These are phyloP conservation scores for Eucalyptus paniculata DNA, from an alignment of 345 rosid genomes.

Conservation along the genomic window DNA sequence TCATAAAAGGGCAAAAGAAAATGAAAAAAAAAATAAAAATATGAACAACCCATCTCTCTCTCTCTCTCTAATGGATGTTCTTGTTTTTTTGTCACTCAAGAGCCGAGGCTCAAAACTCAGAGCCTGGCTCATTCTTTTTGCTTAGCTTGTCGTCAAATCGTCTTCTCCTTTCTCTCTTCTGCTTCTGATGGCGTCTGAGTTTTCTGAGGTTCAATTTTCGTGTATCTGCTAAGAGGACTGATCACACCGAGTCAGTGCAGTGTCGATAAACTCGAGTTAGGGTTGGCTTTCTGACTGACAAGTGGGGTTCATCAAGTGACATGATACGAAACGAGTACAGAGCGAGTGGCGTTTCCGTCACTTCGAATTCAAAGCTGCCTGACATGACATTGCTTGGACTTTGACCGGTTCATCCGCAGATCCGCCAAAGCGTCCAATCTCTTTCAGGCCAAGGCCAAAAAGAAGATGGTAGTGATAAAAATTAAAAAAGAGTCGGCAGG, in stretches of 20 bases:
- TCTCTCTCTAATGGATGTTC: not conserved
- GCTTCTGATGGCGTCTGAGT: not conserved
- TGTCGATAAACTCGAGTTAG: not conserved
- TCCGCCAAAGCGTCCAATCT: not conserved
- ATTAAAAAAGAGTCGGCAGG: not conserved
- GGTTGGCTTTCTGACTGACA: not conserved
- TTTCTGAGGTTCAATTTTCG: not conserved
- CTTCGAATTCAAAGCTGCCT: not conserved
- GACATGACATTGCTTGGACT: not conserved
- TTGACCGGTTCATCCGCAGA: not conserved
- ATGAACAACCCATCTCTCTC: not conserved
- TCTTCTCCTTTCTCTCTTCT: not conserved
- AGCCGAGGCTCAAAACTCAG: not conserved
- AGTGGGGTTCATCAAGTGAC: not conserved
- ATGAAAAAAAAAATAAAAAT: not conserved
- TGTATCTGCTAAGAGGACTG: not conserved
- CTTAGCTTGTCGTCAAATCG: not conserved
- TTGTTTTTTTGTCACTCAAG: not conserved
- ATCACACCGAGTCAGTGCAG: not conserved
- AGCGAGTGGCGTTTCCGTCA: not conserved
- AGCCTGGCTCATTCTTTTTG: not conserved
- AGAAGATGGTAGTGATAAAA: not conserved
- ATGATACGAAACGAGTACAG: not conserved
- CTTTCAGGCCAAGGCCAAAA: not conserved
- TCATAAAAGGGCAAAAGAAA: not conserved